A percentile compares a stretch with the other conserved stretches of the same genome.
phyloP scores from a whole-genome alignment of 2,329 filamentous ascomycete species.

The Ophiostoma quercus region DNA sequence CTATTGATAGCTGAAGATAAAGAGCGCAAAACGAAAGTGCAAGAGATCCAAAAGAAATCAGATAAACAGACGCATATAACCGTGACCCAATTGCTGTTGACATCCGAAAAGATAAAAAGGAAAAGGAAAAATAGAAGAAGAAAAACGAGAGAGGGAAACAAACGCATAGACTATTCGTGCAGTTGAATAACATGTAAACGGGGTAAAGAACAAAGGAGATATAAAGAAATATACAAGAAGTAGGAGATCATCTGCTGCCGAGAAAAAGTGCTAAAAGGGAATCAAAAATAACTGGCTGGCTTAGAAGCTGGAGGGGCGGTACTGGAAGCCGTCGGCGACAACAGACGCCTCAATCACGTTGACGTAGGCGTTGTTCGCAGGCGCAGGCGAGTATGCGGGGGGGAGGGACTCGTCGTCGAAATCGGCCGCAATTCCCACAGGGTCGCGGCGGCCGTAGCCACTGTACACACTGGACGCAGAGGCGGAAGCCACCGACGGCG shows the following conservation, averaged over 20 bases:
- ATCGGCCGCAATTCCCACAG: conserved; percentile 21
- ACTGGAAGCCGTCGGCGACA: conserved; percentile 43
- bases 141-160: neutral
- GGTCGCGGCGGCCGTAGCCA: conserved; percentile 20
- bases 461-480: conserved; percentile 19
- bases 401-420: conserved; percentile 39
- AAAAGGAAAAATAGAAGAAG: neutral
- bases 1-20: neutral
- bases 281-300: neutral
- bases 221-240: neutral
- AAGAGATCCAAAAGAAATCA: neutral
- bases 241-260: neutral
- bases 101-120: neutral
- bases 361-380: conserved; percentile 26
- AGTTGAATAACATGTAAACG: neutral
- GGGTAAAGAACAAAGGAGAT: neutral
- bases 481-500: conserved; percentile 13
- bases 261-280: neutral
- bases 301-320: conserved; percentile 33
- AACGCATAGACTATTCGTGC: neutral
- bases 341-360: conserved; percentile 33
- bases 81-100: conserved; percentile 5
- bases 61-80: conserved; percentile 1
- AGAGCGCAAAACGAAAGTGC: conserved; percentile 5
- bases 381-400: conserved; percentile 42